Evolutionary conservation across 2,329 filamentous ascomycete genomes (phyloP), one percentile per base, ranked within the genome.

Genomic region (Aspergillus proliferans): DNA sequence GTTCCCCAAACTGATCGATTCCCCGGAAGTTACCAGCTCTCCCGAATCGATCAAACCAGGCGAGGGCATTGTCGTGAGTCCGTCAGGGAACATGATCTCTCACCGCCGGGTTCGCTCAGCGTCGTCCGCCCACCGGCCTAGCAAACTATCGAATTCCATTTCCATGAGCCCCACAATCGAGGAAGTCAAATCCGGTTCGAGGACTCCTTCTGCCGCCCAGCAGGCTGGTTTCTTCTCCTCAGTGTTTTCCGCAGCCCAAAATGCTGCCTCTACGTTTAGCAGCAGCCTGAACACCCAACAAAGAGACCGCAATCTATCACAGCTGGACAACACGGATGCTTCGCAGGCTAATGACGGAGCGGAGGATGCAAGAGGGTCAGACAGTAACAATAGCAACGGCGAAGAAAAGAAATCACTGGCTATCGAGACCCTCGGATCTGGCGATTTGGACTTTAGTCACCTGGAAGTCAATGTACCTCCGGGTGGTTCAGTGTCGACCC

Each of bases 221-320:
- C 71, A 72, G 47, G 70, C 69, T 28, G 85, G 90, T 1, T 97
- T 98, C 73, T 97, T 98, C 71, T 95, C 89, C 4, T 91, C 88
- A 22, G 87, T 98, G 64, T 83, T 98, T 55, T 92, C 89, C 38
- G 92, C 86, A 42, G 93, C 93, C 15, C 92, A 97, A 69, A 96
- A 86, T 78, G 92, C 92, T 40, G 90, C 91, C 12, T 88, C 80
- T 54, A 88, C 84, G 43, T 85, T 96, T 43, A 81, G 82, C 44
- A 91, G 83, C 64, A 74, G 70, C 30, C 71, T 78, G 34, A 76
- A 76, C 43, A 76, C 76, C 26, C 76, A 82, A 46, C 71, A 75
- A 6, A 79, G 66, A 50, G 61, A 60, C 43, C 67, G 73, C 48
- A 65, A 57, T 34, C 57, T 58, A 28, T 64, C 69, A 5, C 65